Evolutionary conservation across 768 basidiomycete species (phyloP).

Genomic region (Tricholomella constricta): DNA sequence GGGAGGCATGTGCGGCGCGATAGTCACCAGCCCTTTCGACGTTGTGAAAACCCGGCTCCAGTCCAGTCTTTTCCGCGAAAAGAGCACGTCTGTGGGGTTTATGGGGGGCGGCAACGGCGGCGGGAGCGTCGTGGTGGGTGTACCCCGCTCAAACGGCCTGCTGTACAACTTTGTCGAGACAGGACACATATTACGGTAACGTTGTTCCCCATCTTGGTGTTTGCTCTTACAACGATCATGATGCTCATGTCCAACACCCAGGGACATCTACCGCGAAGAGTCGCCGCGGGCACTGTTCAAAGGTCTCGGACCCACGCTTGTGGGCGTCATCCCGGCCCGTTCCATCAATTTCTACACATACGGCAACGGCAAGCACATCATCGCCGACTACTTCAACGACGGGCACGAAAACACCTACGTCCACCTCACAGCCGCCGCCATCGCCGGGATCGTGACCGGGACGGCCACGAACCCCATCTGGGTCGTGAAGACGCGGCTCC

Average conservation of each 20-base stretch:
- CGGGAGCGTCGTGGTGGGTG: slow-evolving; percentile 37
- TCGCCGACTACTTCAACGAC: slow-evolving; percentile 80
- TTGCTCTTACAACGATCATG: too few relatives aligned
- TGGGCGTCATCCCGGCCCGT: slow-evolving; percentile 93
- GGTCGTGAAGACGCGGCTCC: slow-evolving; percentile 97
- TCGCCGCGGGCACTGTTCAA: slow-evolving; percentile 90
- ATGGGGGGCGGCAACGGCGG: slow-evolving; percentile 37
- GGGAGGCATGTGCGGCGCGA: slow-evolving; percentile 97
- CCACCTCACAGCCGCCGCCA: slow-evolving; percentile 82
- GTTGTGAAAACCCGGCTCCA: slow-evolving; percentile 98
- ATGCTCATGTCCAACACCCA: slow-evolving; percentile 27
- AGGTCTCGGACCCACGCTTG: slow-evolving; percentile 91
- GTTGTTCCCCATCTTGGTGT: neutral
- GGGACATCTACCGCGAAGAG: slow-evolving; percentile 88
- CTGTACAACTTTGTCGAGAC: slow-evolving; percentile 97
- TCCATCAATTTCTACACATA: slow-evolving; percentile 99
- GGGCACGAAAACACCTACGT: slow-evolving; percentile 82
- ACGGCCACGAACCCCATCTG: slow-evolving; percentile 97
- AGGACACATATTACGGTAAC: slow-evolving; percentile 80
- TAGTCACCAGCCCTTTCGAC: slow-evolving; percentile 96
- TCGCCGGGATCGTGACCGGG: slow-evolving; percentile 85
- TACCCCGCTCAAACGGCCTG: slow-evolving; percentile 52
- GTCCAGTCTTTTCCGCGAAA: slow-evolving; percentile 73
- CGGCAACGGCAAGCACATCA: slow-evolving; percentile 92
- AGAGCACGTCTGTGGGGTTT: slow-evolving; percentile 40